These are phyloP conservation scores for Lentinula guzmanii DNA, from an alignment of 768 basidiomycete species.

Conservation along the genomic window DNA sequence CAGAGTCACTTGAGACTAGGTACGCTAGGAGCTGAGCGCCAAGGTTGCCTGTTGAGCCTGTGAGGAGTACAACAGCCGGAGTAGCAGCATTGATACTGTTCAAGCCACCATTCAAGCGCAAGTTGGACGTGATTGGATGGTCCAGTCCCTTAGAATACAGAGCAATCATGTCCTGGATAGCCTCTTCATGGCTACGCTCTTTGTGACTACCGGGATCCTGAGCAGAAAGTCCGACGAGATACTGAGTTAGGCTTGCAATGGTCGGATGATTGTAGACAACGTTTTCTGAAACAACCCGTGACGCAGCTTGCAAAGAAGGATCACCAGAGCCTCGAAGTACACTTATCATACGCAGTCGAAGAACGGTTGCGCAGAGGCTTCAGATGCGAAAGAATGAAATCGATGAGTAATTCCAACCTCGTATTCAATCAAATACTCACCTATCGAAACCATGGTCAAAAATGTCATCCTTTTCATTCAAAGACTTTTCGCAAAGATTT, in stretches of 20 bases:
- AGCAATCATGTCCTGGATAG: conserved; percentile 31
- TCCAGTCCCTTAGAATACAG: conserved; percentile 23
- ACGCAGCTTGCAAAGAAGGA: conserved; percentile 12
- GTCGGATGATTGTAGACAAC: conserved; percentile 22
- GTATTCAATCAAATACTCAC: neutral
- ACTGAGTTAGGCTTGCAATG: conserved; percentile 17
- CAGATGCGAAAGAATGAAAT: conserved; percentile 9
- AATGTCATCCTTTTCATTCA: conserved; percentile 13
- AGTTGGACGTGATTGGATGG: neutral
- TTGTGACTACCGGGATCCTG: neutral
- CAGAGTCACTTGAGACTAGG: conserved; percentile 16
- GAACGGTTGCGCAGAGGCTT: conserved; percentile 16
- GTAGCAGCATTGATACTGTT: conserved; percentile 3
- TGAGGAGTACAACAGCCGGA: conserved; percentile 24
- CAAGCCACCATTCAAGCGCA: neutral
- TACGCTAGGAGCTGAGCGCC: conserved; percentile 28
- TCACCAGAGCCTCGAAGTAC: conserved; percentile 18
- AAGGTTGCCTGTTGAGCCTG: conserved; percentile 35
- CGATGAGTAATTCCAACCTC: conserved; percentile 4
- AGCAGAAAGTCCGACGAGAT: conserved; percentile 12
- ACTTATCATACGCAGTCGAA: conserved; percentile 30
- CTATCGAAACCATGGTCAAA: conserved; percentile 25
- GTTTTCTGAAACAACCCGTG: conserved; percentile 11
- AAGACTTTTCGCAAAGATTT: conserved; percentile 19
- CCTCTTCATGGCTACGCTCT: conserved; percentile 9